Conservation (phyloP, 495 filamentous ascomycete species). For the Hypomontagnella submonticulosa region DNA sequence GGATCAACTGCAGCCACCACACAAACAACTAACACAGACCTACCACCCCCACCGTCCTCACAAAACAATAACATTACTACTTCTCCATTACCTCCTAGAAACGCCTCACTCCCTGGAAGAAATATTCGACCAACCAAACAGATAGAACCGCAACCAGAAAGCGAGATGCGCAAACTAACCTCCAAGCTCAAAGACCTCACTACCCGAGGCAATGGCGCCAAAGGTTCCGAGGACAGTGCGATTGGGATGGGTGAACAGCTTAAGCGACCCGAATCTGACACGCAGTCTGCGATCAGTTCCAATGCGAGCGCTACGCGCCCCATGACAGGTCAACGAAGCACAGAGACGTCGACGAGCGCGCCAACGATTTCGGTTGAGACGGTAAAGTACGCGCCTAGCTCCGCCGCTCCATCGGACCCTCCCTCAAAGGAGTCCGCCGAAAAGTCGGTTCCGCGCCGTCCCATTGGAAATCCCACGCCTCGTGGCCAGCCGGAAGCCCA, state of each 20-base stretch:
- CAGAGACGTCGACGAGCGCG: constrained; percentile 8
- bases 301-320: not conserved
- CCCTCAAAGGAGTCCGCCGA: constrained; percentile 40
- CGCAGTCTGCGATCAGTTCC: not conserved
- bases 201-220: constrained; percentile 19
- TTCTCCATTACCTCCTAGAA: constrained; percentile 42
- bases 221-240: not conserved
- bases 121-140: constrained; percentile 42
- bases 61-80: constrained; percentile 26
- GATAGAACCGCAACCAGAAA: constrained; percentile 25
- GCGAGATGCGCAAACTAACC: constrained; percentile 42
- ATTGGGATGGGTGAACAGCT: constrained; percentile 1
- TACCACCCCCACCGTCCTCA: constrained; percentile 28
- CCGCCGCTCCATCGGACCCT: constrained; percentile 20
- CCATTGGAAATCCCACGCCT: constrained; percentile 28
- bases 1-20: constrained; percentile 56
- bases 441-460: constrained; percentile 34
- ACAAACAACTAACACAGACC: constrained; percentile 23
- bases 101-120: constrained; percentile 40
- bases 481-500: constrained; percentile 26
- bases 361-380: constrained; percentile 23
- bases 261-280: not conserved
- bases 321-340: constrained; percentile 5
- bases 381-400: constrained; percentile 16
- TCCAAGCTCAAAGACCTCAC: constrained; percentile 32